A percentile compares a stretch with the other conserved stretches of the same genome.
phyloP scores from a whole-genome alignment of 1,284 basidiomycete species.

The Microbotryum silenes-acaulis region DNA sequence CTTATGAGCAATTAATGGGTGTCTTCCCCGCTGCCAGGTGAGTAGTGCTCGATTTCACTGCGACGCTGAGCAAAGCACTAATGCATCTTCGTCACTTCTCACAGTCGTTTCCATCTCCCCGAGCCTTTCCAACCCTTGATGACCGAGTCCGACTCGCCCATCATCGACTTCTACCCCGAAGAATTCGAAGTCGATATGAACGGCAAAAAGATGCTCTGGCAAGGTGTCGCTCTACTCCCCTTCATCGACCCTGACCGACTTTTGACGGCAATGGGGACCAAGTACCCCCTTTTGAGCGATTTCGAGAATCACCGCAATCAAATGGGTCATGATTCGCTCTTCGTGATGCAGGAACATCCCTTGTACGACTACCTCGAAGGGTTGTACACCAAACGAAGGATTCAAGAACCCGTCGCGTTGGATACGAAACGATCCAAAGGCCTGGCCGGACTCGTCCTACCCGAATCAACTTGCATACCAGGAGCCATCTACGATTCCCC shows the following conservation, averaged over 20 bases:
- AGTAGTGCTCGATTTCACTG: slow-evolving; percentile 25
- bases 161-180: slow-evolving; percentile 79
- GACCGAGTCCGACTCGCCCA: slow-evolving; percentile 78
- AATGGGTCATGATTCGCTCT: slow-evolving; percentile 77
- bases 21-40: slow-evolving; percentile 91
- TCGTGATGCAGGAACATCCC: slow-evolving; percentile 74
- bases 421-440: slow-evolving; percentile 65
- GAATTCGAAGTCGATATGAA: slow-evolving; percentile 99
- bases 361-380: slow-evolving; percentile 79
- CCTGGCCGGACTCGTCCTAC: slow-evolving; percentile 67
- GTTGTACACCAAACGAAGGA: slow-evolving; percentile 81
- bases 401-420: slow-evolving; percentile 54
- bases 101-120: slow-evolving; percentile 80
- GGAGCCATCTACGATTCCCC: slow-evolving; percentile 83
- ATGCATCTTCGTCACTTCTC: slow-evolving; percentile 3
- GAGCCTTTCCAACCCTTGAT: slow-evolving; percentile 78
- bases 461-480: slow-evolving; percentile 83
- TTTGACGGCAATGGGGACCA: slow-evolving; percentile 68
- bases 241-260: slow-evolving; percentile 88
- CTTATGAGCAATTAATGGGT: slow-evolving; percentile 96
- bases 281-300: slow-evolving; percentile 65
- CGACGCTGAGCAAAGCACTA: neutral
- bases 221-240: slow-evolving; percentile 90
- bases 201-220: slow-evolving; percentile 99
- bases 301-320: slow-evolving; percentile 77